These are phyloP conservation scores for Ophiocordyceps robertsii DNA, from an alignment of 2,329 filamentous ascomycete species.

Conservation along the genomic window DNA sequence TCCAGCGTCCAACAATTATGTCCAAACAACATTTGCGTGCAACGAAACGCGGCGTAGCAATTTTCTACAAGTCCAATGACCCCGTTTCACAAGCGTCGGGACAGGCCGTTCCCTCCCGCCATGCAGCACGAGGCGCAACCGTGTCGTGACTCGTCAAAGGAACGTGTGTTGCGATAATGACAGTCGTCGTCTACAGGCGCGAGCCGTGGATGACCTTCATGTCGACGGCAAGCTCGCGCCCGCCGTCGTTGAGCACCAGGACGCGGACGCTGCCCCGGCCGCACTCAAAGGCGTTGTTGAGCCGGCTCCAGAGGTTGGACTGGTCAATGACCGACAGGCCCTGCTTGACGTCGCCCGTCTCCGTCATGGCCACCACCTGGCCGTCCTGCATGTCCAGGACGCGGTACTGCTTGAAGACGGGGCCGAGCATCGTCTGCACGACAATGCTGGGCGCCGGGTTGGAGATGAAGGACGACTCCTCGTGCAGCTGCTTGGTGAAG, in stretches of 20 bases:
- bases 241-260: slow-evolving; percentile 87
- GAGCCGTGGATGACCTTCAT: slow-evolving; percentile 93
- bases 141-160: slow-evolving; percentile 5
- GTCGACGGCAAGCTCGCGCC: slow-evolving; percentile 91
- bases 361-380: slow-evolving; percentile 89
- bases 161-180: background rate
- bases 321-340: slow-evolving; percentile 87
- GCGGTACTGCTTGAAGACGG: slow-evolving; percentile 99
- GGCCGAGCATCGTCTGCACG: slow-evolving; percentile 98
- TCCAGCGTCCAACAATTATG: background rate
- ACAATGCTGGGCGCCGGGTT: slow-evolving; percentile 94
- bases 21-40: slow-evolving; percentile 14
- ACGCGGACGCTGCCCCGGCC: slow-evolving; percentile 90
- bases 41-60: slow-evolving; percentile 8
- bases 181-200: slow-evolving; percentile 37
- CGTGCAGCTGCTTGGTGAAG: slow-evolving; percentile 98
- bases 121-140: background rate
- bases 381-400: slow-evolving; percentile 92
- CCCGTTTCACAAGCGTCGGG: slow-evolving; percentile 9
- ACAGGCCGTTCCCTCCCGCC: slow-evolving; percentile 3
- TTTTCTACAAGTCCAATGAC: slow-evolving; percentile 12
- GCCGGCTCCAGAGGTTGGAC: slow-evolving; percentile 72
- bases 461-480: slow-evolving; percentile 96
- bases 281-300: slow-evolving; percentile 73
- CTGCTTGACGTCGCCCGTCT: slow-evolving; percentile 98